A percentile compares a stretch with the other conserved stretches of the same genome.
These are phyloP conservation scores for Fusarium metavorans DNA, from an alignment of 2,329 filamentous ascomycete genomes.

Conservation along the genomic window DNA sequence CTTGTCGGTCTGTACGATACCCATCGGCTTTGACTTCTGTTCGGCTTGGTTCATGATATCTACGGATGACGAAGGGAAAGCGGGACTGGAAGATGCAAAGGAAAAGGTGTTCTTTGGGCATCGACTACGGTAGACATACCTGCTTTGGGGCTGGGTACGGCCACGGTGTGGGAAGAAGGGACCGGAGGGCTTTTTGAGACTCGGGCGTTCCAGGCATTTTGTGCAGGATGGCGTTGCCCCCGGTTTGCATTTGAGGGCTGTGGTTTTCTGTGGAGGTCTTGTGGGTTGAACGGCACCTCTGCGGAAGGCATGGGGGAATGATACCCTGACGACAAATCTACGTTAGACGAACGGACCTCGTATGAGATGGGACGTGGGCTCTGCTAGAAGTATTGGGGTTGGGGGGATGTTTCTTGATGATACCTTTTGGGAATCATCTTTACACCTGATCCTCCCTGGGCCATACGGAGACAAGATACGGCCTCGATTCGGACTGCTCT, in stretches of 20 bases:
- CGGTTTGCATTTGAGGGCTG: slow-evolving; percentile 44
- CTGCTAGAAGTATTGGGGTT: slow-evolving; percentile 42
- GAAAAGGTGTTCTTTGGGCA: slow-evolving; percentile 41
- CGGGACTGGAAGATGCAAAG: slow-evolving; percentile 39
- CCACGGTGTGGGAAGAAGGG: slow-evolving; percentile 37
- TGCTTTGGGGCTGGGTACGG: slow-evolving; percentile 39
- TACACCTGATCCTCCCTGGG: slow-evolving; percentile 25
- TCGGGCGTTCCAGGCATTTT: slow-evolving; percentile 45
- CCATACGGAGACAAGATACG: slow-evolving; percentile 18
- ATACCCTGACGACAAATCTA: slow-evolving; percentile 53
- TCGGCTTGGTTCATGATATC: slow-evolving; percentile 47
- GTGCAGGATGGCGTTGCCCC: slow-evolving; percentile 41
- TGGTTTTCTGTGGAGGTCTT: slow-evolving; percentile 43
- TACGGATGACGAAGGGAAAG: slow-evolving; percentile 46
- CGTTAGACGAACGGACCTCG: slow-evolving; percentile 49
- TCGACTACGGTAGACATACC: slow-evolving; percentile 44
- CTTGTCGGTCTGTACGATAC: slow-evolving; percentile 46
- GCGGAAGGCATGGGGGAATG: slow-evolving; percentile 45
- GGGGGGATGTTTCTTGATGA: slow-evolving; percentile 19
- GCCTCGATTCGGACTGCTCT: slow-evolving; percentile 22
- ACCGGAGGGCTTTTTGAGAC: slow-evolving; percentile 30
- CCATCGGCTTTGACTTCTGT: slow-evolving; percentile 49
- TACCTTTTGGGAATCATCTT: slow-evolving; percentile 24
- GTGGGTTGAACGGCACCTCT: slow-evolving; percentile 41
- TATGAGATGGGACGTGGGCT: slow-evolving; percentile 42